Evolutionary conservation across 306 rosid species (phyloP).

Genomic region (Oxytropis ochrocephala): DNA sequence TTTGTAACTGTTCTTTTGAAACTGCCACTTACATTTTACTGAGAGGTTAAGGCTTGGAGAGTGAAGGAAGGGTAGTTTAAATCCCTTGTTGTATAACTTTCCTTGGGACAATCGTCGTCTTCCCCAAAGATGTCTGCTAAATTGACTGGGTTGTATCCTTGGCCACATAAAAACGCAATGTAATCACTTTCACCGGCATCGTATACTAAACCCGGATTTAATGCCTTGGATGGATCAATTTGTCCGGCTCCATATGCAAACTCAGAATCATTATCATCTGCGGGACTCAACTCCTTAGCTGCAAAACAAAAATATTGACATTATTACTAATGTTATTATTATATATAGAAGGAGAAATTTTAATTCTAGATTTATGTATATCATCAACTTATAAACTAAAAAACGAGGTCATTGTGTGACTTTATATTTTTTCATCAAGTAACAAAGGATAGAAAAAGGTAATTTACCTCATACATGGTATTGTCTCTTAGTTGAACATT

Average conservation of each 20-base stretch:
- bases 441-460: neutral
- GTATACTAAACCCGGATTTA: constrained; percentile 32
- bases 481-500: constrained; percentile 33
- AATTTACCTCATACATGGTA: constrained; percentile 25
- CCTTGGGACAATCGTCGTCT: neutral
- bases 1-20: constrained; percentile 34
- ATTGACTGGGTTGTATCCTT: constrained; percentile 25
- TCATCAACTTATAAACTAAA: neutral
- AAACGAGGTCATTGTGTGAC: neutral
- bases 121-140: constrained; percentile 10
- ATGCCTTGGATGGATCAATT: neutral
- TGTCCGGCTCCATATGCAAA: neutral
- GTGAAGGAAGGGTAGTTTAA: constrained; percentile 52
- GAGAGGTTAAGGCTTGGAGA: neutral
- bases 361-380: neutral
- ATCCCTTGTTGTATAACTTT: constrained; percentile 7
- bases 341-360: too few species aligned
- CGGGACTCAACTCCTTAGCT: constrained; percentile 24
- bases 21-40: neutral
- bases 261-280: neutral
- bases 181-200: constrained; percentile 30
- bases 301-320: neutral
- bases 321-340: neutral
- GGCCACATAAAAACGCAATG: constrained; percentile 32
- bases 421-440: neutral